Percentiles rank a stretch among this genome's conserved stretches.
Evolutionary conservation across 1,284 basidiomycete genomes (phyloP).

Genomic region (Pholiota adiposa): DNA sequence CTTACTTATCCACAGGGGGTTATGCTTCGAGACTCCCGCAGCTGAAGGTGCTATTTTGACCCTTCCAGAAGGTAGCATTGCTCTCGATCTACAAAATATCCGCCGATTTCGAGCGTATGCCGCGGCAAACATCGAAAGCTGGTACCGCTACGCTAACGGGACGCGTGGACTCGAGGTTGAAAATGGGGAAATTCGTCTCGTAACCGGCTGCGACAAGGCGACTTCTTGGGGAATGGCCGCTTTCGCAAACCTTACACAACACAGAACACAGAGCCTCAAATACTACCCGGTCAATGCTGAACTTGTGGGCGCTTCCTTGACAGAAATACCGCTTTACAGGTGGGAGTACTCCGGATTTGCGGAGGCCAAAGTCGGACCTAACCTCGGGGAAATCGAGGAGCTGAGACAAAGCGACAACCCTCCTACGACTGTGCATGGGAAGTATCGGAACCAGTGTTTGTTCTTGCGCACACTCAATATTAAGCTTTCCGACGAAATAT

Average conservation of each 20-base stretch:
- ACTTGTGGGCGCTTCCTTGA: no score
- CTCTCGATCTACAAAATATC: not conserved
- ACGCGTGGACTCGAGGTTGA: not conserved
- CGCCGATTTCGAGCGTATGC: not conserved
- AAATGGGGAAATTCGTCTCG: not conserved
- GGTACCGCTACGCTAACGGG: not conserved
- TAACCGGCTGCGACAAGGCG: not conserved
- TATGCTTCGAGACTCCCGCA: not conserved
- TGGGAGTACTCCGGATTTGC: not conserved
- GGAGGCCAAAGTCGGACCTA: not conserved
- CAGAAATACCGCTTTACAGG: not conserved
- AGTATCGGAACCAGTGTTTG: not conserved
- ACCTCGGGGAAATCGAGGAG: not conserved
- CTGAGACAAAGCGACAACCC: not conserved
- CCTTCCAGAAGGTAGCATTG: not conserved
- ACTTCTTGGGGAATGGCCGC: not conserved
- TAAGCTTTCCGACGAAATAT: not conserved
- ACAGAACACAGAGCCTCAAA: not conserved
- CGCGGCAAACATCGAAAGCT: not conserved
- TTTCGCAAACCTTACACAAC: not conserved
- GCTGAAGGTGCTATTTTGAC: constrained; percentile 1
- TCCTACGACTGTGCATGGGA: not conserved
- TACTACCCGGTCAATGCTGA: not conserved
- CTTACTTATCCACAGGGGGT: not conserved
- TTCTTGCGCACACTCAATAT: not conserved